These are phyloP conservation scores for Aspergillus taichungensis DNA, from an alignment of 495 filamentous ascomycete genomes.

Conservation along the genomic window DNA sequence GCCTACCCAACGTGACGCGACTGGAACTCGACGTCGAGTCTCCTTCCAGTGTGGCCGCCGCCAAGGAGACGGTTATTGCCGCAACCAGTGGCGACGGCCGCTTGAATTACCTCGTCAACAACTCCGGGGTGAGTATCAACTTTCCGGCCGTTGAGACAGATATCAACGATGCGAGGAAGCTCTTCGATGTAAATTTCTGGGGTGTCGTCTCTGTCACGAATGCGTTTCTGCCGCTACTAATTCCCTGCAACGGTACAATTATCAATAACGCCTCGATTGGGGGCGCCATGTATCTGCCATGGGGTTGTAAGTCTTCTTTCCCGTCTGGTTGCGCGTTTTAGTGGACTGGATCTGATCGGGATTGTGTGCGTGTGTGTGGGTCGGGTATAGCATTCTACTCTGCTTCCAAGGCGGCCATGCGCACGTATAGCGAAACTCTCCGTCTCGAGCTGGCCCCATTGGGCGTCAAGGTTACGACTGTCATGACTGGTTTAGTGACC, in stretches of 20 bases:
- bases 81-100: slow-evolving; percentile 46
- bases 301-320: slow-evolving; percentile 3
- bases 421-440: slow-evolving; percentile 40
- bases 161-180: slow-evolving; percentile 39
- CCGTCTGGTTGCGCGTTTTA: slow-evolving; percentile 27
- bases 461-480: slow-evolving; percentile 44
- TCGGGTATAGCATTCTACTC: slow-evolving; percentile 30
- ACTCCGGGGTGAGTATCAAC: slow-evolving; percentile 48
- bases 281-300: slow-evolving; percentile 11
- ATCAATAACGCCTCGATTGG: slow-evolving; percentile 45
- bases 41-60: slow-evolving; percentile 5
- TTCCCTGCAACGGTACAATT: slow-evolving; percentile 43
- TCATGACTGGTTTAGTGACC: slow-evolving; percentile 15
- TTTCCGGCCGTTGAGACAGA: slow-evolving; percentile 45
- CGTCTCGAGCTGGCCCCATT: slow-evolving; percentile 46
- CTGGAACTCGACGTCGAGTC: slow-evolving; percentile 16
- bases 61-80: slow-evolving; percentile 42
- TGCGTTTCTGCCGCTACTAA: slow-evolving; percentile 44
- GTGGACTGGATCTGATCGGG: slow-evolving; percentile 28
- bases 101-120: slow-evolving; percentile 61
- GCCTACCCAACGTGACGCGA: slow-evolving; percentile 4
- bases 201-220: slow-evolving; percentile 46
- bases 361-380: background rate
- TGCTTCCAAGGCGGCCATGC: slow-evolving; percentile 45
- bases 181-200: slow-evolving; percentile 59